Evolutionary conservation across 1,284 basidiomycete species (phyloP).

Genomic region (Puccinia triticina): DNA sequence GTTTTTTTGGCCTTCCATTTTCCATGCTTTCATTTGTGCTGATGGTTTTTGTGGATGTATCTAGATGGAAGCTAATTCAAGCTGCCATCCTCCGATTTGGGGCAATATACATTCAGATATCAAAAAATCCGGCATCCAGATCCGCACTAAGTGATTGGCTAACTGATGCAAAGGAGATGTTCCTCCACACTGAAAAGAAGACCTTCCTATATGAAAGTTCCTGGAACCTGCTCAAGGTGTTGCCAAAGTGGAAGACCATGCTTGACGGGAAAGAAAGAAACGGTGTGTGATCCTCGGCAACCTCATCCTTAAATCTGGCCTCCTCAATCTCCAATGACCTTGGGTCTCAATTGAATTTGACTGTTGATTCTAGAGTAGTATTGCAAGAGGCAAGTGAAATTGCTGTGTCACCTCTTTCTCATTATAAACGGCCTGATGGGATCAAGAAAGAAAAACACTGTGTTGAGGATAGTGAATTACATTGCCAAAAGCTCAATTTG

Average conservation of each 20-base stretch:
- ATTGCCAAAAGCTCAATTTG: not conserved
- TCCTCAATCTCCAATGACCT: no score
- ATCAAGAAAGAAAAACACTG: not conserved
- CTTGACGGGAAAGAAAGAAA: not conserved
- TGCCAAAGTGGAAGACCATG: not conserved
- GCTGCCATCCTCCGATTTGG: not conserved
- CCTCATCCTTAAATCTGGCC: not conserved
- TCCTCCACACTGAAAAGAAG: not conserved
- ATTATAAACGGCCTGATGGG: not conserved
- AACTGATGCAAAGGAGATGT: not conserved
- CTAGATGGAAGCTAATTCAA: constrained; percentile 10
- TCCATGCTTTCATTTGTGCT: not conserved
- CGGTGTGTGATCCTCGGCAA: not conserved
- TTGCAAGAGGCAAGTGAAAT: no score
- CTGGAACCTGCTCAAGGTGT: constrained; percentile 2
- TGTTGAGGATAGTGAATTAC: not conserved
- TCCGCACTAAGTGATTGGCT: not conserved
- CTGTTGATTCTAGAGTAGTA: no score
- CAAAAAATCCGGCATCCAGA: not conserved
- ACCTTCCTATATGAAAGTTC: not conserved
- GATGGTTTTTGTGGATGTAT: not conserved
- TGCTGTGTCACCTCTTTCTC: no score
- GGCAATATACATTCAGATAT: not conserved
- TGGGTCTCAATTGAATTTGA: no score
- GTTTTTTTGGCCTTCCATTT: not conserved